Evolutionary conservation across 2,329 filamentous ascomycete genomes (phyloP).

Genomic region (Curvularia spicifera): DNA sequence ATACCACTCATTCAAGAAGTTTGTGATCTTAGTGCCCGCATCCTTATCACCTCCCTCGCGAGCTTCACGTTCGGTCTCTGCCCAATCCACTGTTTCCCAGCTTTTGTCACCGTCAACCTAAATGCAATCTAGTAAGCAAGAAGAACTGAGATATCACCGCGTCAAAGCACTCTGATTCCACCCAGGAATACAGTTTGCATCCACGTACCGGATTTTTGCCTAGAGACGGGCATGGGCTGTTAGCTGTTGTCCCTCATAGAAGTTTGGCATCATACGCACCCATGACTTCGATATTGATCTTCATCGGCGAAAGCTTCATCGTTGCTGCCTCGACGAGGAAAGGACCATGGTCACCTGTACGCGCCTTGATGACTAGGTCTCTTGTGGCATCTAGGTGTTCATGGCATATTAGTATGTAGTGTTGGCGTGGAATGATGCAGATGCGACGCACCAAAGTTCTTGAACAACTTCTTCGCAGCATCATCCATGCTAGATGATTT

Average conservation of each 20-base stretch:
- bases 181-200: neutral
- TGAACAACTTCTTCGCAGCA: neutral
- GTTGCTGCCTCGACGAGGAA: neutral
- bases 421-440: neutral
- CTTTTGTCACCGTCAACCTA: neutral
- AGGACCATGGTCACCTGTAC: neutral
- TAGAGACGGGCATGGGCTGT: neutral
- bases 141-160: neutral
- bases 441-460: neutral
- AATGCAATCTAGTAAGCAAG: neutral
- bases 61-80: neutral
- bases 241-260: neutral
- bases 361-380: neutral
- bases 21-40: neutral
- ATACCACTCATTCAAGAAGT: neutral
- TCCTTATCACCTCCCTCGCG: neutral
- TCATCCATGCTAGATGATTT: neutral
- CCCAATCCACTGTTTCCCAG: neutral
- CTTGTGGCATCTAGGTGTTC: neutral
- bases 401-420: neutral
- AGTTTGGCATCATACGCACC: neutral
- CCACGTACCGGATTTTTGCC: neutral
- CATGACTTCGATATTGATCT: neutral
- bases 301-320: neutral
- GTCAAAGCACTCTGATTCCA: neutral